phyloP scores from a whole-genome alignment of 2,329 filamentous ascomycete genomes.

The Colletotrichum coccodes region DNA sequence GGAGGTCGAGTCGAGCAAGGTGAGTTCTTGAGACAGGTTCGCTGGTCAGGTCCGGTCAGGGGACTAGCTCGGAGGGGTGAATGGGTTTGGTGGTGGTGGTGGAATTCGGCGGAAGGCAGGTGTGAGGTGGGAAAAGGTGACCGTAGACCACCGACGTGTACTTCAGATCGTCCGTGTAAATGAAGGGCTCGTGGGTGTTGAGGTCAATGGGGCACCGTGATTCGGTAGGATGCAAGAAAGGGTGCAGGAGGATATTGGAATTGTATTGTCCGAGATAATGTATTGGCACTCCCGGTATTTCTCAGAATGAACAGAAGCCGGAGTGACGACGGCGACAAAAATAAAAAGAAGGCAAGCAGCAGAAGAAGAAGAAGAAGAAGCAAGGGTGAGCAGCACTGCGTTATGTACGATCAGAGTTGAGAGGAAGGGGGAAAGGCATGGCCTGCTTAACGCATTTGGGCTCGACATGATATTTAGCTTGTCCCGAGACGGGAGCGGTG shows the following conservation, averaged over 20 bases:
- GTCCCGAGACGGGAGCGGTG: not conserved
- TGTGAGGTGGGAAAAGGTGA: not conserved
- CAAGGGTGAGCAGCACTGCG: not conserved
- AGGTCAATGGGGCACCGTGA: slow-evolving; percentile 23
- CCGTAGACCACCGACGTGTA: not conserved
- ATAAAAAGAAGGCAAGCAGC: slow-evolving; percentile 11
- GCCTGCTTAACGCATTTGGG: not conserved
- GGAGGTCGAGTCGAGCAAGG: not conserved
- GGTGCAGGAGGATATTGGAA: not conserved
- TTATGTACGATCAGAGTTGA: slow-evolving; percentile 6
- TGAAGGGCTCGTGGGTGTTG: slow-evolving; percentile 28
- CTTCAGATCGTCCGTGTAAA: slow-evolving; percentile 32
- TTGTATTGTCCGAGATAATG: slow-evolving; percentile 18
- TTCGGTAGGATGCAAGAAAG: slow-evolving; percentile 23
- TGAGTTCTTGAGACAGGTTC: not conserved
- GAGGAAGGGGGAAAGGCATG: not conserved
- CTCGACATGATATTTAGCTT: not conserved
- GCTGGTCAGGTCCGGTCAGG: not conserved
- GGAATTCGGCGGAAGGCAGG: not conserved
- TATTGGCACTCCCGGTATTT: not conserved
- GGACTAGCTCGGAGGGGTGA: not conserved
- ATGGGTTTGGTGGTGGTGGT: not conserved
- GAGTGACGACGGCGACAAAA: not conserved
- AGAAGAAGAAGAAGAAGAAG: slow-evolving; percentile 1
- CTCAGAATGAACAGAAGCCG: not conserved